Evolutionary conservation across 768 basidiomycete species (phyloP).

Genomic region (Gymnopilus junonius): DNA sequence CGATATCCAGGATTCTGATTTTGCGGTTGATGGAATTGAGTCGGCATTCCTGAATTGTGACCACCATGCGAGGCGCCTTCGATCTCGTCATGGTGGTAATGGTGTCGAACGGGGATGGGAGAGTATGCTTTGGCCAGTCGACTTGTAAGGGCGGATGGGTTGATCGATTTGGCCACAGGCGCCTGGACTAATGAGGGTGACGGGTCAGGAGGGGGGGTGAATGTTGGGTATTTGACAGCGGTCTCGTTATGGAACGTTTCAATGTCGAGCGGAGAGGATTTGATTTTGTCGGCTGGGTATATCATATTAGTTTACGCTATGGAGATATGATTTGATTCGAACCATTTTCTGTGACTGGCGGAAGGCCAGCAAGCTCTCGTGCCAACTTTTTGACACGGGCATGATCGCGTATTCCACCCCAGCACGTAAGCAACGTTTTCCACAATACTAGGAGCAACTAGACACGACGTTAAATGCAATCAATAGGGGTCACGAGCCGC

Average conservation of each 20-base stretch:
- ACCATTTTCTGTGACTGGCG: slow-evolving; percentile 54
- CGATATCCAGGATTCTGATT: slow-evolving; percentile 38
- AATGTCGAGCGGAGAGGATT: slow-evolving; percentile 90
- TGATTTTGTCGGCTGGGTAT: slow-evolving; percentile 65
- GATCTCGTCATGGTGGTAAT: slow-evolving; percentile 85
- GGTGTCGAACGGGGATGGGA: slow-evolving; percentile 92
- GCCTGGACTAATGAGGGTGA: slow-evolving; percentile 38
- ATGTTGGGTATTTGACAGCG: slow-evolving; percentile 95
- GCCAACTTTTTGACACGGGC: slow-evolving; percentile 82
- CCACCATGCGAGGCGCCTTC: slow-evolving; percentile 51
- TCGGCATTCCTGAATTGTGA: slow-evolving; percentile 37
- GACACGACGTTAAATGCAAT: not conserved
- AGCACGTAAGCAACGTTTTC: slow-evolving; percentile 92
- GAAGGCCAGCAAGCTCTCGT: slow-evolving; percentile 83
- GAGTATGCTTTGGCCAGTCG: slow-evolving; percentile 90
- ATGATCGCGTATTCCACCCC: slow-evolving; percentile 91
- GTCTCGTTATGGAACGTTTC: slow-evolving; percentile 90
- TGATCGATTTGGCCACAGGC: slow-evolving; percentile 36
- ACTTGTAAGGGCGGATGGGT: slow-evolving; percentile 47
- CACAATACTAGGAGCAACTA: slow-evolving; percentile 92
- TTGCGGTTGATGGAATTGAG: slow-evolving; percentile 39
- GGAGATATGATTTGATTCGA: slow-evolving; percentile 4
- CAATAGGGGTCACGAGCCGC: slow-evolving; percentile 3
- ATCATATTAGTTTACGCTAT: not conserved
- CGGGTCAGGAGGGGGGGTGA: slow-evolving; percentile 61